Base-by-base conservation (phyloP, 352 stramenopile genomes). In the Thraustotheca clavata region DNA sequence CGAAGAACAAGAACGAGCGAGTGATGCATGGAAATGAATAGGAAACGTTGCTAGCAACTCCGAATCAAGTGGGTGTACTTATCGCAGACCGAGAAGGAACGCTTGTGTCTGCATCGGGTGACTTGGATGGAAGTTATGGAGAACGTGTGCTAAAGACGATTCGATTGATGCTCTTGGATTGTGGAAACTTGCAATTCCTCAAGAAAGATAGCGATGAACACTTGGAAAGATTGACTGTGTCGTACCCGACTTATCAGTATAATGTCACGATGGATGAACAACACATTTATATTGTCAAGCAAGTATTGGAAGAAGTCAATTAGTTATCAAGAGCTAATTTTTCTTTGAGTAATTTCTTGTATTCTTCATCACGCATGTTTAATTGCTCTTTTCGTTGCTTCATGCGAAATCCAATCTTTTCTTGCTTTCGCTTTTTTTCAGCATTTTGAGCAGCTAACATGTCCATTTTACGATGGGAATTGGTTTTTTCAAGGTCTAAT, bases 401-500 rank as follows among this genome's bases (percentile, higher is more conserved):
- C 31, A 84, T 76, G 29, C 88, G 76, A 57, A 87, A 95, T 41
- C 96, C 87, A 38, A 90, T 81, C 59, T 96, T 95, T 24, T 93
- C 86, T 60, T 91, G 78, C 9, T 94, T 88, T 29, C 91, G 82
- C 70, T 88, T 83, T 67, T 93, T 95, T 50, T 98, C 91, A 5
- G 92, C 92, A 34, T 92, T 86, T 26, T 91, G 79, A 8, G 92
- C 92, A 0, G 89, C 91, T 14, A 95, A 73, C 41, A 97, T 73
- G 59, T 98, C 91, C 49, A 88, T 76, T 71, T 98, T 98, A 9
- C 88, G 76, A 60, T 97, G 89, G 1, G 81, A 87, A 36, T 95
- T 96, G 49, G 86, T 95, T 73, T 97, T 98, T 59, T 98, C 91
- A 0, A 98, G 77, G 63, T 97, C 89, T 52, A 98, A 71, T 1